These are phyloP conservation scores for Ceratocystis smalleyi DNA, from an alignment of 2,329 filamentous ascomycete genomes.

Conservation along the genomic window DNA sequence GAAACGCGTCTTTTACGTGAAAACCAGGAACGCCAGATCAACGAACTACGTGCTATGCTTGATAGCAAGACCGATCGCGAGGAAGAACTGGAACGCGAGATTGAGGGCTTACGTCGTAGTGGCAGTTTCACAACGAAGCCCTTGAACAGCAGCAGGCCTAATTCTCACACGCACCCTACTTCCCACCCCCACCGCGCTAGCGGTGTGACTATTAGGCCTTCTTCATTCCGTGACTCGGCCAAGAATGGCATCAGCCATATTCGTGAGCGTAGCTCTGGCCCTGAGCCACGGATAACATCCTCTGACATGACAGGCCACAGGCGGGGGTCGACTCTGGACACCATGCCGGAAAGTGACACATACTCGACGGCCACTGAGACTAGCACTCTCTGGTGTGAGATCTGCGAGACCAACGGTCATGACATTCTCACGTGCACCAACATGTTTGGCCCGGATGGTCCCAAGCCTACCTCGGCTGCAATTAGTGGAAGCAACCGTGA, in stretches of 20 bases:
- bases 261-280: slow-evolving; percentile 27
- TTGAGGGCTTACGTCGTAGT: slow-evolving; percentile 47
- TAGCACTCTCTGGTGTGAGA: slow-evolving; percentile 77
- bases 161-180: slow-evolving; percentile 20
- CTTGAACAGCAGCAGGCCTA: slow-evolving; percentile 20
- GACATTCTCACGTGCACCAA: slow-evolving; percentile 90
- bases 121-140: slow-evolving; percentile 22
- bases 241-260: slow-evolving; percentile 37
- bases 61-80: slow-evolving; percentile 56
- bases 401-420: slow-evolving; percentile 81
- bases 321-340: slow-evolving; percentile 43
- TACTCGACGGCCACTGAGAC: slow-evolving; percentile 57
- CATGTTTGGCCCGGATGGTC: slow-evolving; percentile 50
- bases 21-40: slow-evolving; percentile 64
- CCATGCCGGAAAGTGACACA: slow-evolving; percentile 55
- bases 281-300: slow-evolving; percentile 31
- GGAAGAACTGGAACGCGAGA: slow-evolving; percentile 71
- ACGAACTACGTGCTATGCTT: slow-evolving; percentile 57
- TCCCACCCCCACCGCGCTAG: slow-evolving; percentile 33
- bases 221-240: slow-evolving; percentile 49
- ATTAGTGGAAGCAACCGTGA: slow-evolving; percentile 14
- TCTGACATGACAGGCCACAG: slow-evolving; percentile 35
- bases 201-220: slow-evolving; percentile 32
- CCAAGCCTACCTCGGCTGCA: slow-evolving; percentile 21
- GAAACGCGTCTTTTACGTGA: slow-evolving; percentile 46